phyloP scores from a whole-genome alignment of 1,139 yeast genomes.

The Hyphopichia pseudoburtonii region DNA sequence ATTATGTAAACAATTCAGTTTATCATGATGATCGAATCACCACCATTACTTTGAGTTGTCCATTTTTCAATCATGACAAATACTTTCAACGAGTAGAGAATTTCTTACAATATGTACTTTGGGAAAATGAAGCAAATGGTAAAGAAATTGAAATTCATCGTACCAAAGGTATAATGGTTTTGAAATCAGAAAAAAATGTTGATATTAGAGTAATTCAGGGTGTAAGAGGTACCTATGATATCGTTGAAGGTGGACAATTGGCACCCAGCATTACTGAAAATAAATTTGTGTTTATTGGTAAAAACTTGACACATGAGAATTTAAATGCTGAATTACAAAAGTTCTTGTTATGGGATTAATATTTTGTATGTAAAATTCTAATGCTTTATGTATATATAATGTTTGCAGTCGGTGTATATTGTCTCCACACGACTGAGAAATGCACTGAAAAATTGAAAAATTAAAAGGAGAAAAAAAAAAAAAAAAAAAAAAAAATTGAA shows the following conservation, averaged over 20 bases:
- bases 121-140: conserved; percentile 57
- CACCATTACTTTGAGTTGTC: conserved; percentile 60
- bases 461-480: not conserved
- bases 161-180: conserved; percentile 70
- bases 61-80: conserved; percentile 30
- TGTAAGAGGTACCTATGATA: conserved; percentile 88
- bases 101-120: conserved; percentile 63
- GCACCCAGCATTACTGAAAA: conserved; percentile 37
- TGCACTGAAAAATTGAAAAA: not conserved
- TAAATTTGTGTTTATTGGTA: conserved; percentile 84
- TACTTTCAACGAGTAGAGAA: conserved; percentile 49
- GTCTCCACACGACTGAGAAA: not conserved
- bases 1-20: conserved; percentile 14
- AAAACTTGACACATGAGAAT: conserved; percentile 43
- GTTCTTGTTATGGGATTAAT: conserved; percentile 7
- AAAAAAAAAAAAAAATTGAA: too few species aligned
- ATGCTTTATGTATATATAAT: not conserved
- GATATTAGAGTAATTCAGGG: conserved; percentile 81
- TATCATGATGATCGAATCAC: conserved; percentile 57
- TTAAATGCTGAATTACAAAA: conserved; percentile 24
- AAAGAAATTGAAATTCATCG: conserved; percentile 69
- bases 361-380: too few species aligned
- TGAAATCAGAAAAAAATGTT: conserved; percentile 13
- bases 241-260: conserved; percentile 52
- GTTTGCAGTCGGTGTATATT: not conserved